Conservation (phyloP, 2,329 filamentous ascomycete species). For the Fusarium liriodendri region DNA sequence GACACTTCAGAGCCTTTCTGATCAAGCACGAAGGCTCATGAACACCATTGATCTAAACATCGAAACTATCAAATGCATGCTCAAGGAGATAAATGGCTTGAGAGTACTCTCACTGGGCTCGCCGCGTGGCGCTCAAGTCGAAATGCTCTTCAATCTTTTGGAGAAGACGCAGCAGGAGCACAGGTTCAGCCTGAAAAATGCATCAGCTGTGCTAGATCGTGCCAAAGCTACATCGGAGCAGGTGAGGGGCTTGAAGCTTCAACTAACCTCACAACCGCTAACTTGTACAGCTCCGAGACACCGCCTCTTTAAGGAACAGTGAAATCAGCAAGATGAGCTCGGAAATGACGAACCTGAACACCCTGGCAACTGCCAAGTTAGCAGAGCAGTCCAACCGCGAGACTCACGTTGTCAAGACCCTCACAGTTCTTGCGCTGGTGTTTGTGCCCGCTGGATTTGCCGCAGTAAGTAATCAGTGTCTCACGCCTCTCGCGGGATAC, state of each 20-base stretch:
- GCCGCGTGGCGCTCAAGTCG: not conserved
- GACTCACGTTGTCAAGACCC: conserved; percentile 4
- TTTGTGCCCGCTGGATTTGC: conserved; percentile 1
- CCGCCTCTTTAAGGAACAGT: conserved; percentile 1
- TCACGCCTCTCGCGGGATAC: not conserved
- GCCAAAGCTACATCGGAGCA: not conserved
- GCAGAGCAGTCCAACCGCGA: not conserved
- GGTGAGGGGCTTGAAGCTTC: not conserved
- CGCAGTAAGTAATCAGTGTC: not conserved
- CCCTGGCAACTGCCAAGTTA: not conserved
- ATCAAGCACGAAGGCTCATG: not conserved
- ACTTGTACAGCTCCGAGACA: conserved; percentile 3
- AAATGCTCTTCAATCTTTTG: not conserved
- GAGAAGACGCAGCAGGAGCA: not conserved
- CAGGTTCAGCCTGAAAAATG: not conserved
- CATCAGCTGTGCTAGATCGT: not conserved
- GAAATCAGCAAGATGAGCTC: not conserved
- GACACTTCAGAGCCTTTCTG: not conserved
- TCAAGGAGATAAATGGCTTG: not conserved
- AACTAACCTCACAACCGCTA: not conserved
- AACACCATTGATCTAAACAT: not conserved
- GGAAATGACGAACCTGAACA: not conserved
- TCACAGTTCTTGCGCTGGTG: conserved; percentile 6
- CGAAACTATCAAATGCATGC: not conserved
- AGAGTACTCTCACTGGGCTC: not conserved